Base-by-base conservation (phyloP, 495 filamentous ascomycete genomes). In the Pyronema domesticum region DNA sequence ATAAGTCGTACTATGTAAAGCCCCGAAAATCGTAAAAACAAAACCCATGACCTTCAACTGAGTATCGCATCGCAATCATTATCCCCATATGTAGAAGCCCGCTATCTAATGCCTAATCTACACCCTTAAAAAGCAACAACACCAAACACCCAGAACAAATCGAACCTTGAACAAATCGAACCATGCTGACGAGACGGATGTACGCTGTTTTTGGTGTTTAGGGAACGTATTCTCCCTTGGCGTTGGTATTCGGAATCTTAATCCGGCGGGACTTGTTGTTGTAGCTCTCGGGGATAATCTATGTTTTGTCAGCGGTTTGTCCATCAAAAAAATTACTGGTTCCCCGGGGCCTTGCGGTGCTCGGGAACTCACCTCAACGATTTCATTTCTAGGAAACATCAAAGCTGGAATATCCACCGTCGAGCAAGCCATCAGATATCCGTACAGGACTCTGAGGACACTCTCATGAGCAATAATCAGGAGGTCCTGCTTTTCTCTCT, bases 401-500 rank as follows among this genome's bases (percentile, higher is more conserved):
- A 99, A 76, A 60, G 80, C 83, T 14, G 93, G 93, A 57, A 99
- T 99, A 60, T 94, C 87, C 58, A 80, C 81, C n/a, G 93, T 89
- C 68, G 86, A 87, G 70, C 93, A 96, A 55, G 94, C 93, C 93
- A 96, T 96, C 37, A 96, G 75, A 65, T 99, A 99, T 10, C 89
- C 89, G 64, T 96, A 99, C 19, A 99, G 73, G 42, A 99, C 93
- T 47, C 93, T 84, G 46, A 99, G 72, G 10, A 99, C 93, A 56
- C 84, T 89, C 68, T 99, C 93, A 64, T 99, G 93, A 11, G 93
- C 93, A 66, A 99, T 95, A 58, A 99, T 95, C 33, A 99, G 73
- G 39, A 99, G 74, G 68, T 99, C 93, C 55, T 93, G 94, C 64
- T 95, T 85, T 67, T 99, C 91, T 36, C 93, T 83, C 69, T 99